Evolutionary conservation across 441 rosid genomes (phyloP).

Genomic region (Dalechampia spathulata): DNA sequence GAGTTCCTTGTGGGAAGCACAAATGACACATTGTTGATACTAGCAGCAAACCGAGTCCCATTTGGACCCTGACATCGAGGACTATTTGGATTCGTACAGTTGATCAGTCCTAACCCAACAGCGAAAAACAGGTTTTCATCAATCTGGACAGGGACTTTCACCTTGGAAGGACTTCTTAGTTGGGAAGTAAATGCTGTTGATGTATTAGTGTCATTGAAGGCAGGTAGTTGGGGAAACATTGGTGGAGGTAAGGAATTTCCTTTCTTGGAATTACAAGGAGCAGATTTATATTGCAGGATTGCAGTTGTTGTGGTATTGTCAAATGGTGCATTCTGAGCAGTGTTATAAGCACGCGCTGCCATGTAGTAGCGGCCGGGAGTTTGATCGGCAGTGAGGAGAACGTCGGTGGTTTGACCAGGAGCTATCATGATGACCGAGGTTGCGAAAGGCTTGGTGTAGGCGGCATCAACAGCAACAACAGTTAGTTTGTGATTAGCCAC

Average conservation of each 20-base stretch:
- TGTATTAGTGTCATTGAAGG: slow-evolving; percentile 69
- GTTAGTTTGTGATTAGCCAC: slow-evolving; percentile 73
- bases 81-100: slow-evolving; percentile 48
- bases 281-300: slow-evolving; percentile 58
- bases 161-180: slow-evolving; percentile 42
- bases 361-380: slow-evolving; percentile 64
- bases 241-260: slow-evolving; percentile 35
- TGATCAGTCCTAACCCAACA: slow-evolving; percentile 66
- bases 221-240: slow-evolving; percentile 50
- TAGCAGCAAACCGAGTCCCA: slow-evolving; percentile 73
- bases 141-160: slow-evolving; percentile 51
- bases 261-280: slow-evolving; percentile 30
- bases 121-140: slow-evolving; percentile 70
- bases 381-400: slow-evolving; percentile 59
- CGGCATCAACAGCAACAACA: slow-evolving; percentile 70
- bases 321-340: slow-evolving; percentile 66
- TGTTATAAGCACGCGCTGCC: slow-evolving; percentile 66
- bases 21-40: slow-evolving; percentile 80
- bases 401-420: slow-evolving; percentile 95
- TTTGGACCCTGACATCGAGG: slow-evolving; percentile 86
- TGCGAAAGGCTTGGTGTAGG: slow-evolving; percentile 64
- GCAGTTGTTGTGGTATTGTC: slow-evolving; percentile 89
- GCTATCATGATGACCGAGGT: slow-evolving; percentile 67
- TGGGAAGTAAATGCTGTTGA: slow-evolving; percentile 49
- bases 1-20: slow-evolving; percentile 63